Percentiles rank a stretch among this genome's conserved stretches.
phyloP scores from a whole-genome alignment of 139 green algal genomes.

The Coelastrella sp. region DNA sequence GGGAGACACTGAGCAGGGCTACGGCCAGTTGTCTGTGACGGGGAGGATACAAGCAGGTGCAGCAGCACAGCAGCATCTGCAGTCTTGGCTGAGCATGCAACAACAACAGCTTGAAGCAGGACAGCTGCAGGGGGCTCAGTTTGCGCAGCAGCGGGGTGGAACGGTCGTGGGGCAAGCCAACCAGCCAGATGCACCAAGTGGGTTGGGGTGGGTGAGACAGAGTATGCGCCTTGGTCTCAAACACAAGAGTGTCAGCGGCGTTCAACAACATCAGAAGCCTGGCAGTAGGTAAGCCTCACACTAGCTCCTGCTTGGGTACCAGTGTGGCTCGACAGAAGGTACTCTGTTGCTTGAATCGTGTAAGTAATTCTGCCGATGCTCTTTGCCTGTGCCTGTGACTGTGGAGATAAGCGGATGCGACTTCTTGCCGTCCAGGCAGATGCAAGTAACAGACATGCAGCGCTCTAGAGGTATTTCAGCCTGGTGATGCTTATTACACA shows the following conservation, averaged over 20 bases:
- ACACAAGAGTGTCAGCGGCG: neutral
- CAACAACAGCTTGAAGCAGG: neutral
- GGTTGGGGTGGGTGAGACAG: neutral
- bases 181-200: neutral
- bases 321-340: too few relatives aligned
- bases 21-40: neutral
- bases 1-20: neutral
- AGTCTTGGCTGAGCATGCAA: constrained; percentile 5
- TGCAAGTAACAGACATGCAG: too few relatives aligned
- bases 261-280: too few relatives aligned
- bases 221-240: neutral
- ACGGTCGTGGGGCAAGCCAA: neutral
- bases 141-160: neutral
- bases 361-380: too few relatives aligned
- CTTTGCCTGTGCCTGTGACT: too few relatives aligned
- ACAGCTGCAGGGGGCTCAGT: neutral
- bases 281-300: too few relatives aligned
- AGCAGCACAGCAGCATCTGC: neutral
- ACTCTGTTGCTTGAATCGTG: too few relatives aligned
- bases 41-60: neutral
- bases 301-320: too few relatives aligned
- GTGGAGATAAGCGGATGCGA: too few relatives aligned
- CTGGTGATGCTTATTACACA: too few relatives aligned
- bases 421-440: too few relatives aligned
- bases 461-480: too few relatives aligned